These are phyloP conservation scores for Sclerotinia sclerotiorum DNA, from an alignment of 2,329 filamentous ascomycete species.

Conservation along the genomic window DNA sequence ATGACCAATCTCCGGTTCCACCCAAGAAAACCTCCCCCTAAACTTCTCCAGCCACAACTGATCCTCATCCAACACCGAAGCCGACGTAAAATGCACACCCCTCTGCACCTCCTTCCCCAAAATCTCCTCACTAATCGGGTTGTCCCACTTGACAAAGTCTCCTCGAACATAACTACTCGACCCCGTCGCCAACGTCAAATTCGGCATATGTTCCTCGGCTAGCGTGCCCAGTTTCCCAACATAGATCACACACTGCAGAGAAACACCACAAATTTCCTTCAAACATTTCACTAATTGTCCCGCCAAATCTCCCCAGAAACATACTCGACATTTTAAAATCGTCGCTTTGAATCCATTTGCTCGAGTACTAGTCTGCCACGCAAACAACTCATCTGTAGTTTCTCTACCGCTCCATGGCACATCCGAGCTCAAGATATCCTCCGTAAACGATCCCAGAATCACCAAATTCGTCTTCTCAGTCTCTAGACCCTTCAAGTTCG, in stretches of 20 bases:
- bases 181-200: not conserved
- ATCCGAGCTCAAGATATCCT: not conserved
- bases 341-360: not conserved
- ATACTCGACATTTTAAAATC: not conserved
- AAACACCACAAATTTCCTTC: not conserved
- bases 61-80: slow-evolving; percentile 7
- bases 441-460: not conserved
- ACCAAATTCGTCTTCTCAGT: not conserved
- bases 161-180: not conserved
- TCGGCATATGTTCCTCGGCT: not conserved
- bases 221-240: not conserved
- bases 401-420: not conserved
- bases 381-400: not conserved
- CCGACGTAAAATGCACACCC: not conserved
- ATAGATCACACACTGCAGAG: not conserved
- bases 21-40: not conserved
- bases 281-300: not conserved
- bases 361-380: not conserved
- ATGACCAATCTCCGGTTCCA: slow-evolving; percentile 10
- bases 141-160: not conserved
- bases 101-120: not conserved
- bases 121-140: not conserved
- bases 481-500: not conserved
- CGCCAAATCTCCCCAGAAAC: not conserved
- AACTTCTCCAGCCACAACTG: not conserved